Base-by-base conservation (phyloP, 495 filamentous ascomycete genomes). In the Penicillium coffeae region DNA sequence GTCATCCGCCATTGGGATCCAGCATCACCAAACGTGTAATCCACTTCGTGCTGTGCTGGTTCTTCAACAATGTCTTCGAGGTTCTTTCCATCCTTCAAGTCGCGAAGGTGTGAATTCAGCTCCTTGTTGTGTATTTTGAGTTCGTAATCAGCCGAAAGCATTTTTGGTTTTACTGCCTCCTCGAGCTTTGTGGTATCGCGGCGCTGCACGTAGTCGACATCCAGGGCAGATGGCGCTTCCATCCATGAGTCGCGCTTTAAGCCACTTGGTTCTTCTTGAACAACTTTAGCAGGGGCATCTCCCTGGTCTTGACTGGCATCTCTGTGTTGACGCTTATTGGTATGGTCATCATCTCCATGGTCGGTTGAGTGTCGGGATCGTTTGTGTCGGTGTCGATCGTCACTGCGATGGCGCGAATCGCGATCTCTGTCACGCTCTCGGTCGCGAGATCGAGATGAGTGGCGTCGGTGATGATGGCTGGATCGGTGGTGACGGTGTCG, bases 1-100 rank as follows among this genome's bases (percentile, higher is more conserved):
- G 84, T 92, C 92, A 97, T 96, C 38, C 93, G 83, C 92, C 94
- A 99, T 51, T 86, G 78, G 14, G 90, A 88, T 0, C 94, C 93
- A 12, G 80, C 64, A 64, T 99, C 94, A 14, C 93, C 93, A 68
- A 99, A 95, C 0, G 73, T 87, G 61, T 97, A 99, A 48, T 75
- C 70, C 12, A 94, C 82, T 25, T 87, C 80, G 52, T 85, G 80
- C 50, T 80, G 73, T 1, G 75, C 67, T 9, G 74, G 69, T 42
- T 81, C 65, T 13, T 76, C 63, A 27, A 79, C 70, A 8, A 79
- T 67, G 21, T 78, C 68, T 22, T 80, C 72, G 1, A 79, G 41
- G 0, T 55, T 70, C 45, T 77, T 83, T 0, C 79, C 81, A 22
- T 81, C 76, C 20, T 71, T 70, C 21, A 88, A 54, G 55, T 87